Conservation (phyloP, 495 filamentous ascomycete species). For the Bryoglossum gracile region DNA sequence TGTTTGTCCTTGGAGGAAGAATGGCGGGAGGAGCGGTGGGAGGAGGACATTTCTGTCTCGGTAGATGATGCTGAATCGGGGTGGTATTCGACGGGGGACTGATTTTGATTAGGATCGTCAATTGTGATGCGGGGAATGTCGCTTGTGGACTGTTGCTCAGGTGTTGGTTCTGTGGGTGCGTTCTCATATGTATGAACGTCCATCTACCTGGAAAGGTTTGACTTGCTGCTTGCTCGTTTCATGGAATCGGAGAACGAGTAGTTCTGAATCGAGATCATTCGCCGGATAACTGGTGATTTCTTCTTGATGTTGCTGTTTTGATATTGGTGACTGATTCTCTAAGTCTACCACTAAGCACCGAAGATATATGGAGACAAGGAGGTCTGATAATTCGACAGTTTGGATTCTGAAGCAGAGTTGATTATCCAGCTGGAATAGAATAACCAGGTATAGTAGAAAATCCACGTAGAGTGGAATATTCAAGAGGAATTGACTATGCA, state of each 20-base stretch:
- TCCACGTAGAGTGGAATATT: too few relatives aligned
- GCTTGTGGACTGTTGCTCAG: slow-evolving; percentile 10
- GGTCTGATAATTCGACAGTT: too few relatives aligned
- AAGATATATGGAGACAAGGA: too few relatives aligned
- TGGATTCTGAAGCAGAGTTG: too few relatives aligned
- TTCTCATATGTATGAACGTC: slow-evolving; percentile 19
- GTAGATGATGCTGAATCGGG: slow-evolving; percentile 15
- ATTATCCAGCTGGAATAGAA: too few relatives aligned
- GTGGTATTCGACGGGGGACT: slow-evolving; percentile 3
- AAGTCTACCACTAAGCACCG: slow-evolving; percentile 1
- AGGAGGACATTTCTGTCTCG: slow-evolving; percentile 26
- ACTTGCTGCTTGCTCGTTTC: neutral
- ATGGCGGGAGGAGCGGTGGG: slow-evolving; percentile 19
- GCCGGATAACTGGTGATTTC: too few relatives aligned
- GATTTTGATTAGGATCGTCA: slow-evolving; percentile 20
- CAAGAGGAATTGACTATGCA: too few relatives aligned
- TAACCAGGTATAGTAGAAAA: neutral
- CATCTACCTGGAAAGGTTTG: slow-evolving; percentile 15
- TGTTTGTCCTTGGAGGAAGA: slow-evolving; percentile 22
- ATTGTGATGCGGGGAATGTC: slow-evolving; percentile 21
- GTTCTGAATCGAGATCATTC: too few relatives aligned
- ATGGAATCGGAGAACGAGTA: too few relatives aligned
- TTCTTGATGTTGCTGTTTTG: too few relatives aligned
- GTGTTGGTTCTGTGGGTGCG: slow-evolving; percentile 6
- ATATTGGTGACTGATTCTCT: neutral